Base-by-base conservation (phyloP, 1,284 basidiomycete genomes). In the Macrocybe sp. region DNA sequence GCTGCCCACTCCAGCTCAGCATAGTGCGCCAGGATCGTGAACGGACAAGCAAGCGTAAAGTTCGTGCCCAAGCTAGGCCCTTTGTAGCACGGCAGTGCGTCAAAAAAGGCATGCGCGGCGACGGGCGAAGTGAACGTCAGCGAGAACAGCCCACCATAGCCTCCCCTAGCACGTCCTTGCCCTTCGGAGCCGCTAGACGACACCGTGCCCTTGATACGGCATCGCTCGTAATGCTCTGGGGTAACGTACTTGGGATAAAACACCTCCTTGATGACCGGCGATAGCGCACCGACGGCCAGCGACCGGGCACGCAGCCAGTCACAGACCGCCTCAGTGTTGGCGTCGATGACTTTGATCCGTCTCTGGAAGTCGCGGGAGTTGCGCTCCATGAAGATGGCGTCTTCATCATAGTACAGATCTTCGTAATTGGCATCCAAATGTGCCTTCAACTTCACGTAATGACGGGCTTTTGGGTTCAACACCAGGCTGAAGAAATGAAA, bases 361-460 rank as follows among this genome's bases (percentile, higher is more conserved):
- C 72, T 71, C 44, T 78, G 73, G 72, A 97, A 97, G 68, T 97
- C 86, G 45, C 96, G 90, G 14, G 93, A 97, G 69, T 99, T 99
- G 56, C 96, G 88, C 65, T 99, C 96, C 86, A 99, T 90, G 73
- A 88, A 97, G 46, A 98, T 83, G 32, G 92, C 92, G 63, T 99
- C 97, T 66, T 96, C 91, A 59, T 83, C 78, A 62, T 89, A 98
- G 69, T 92, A 97, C 28, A 74, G 74, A 63, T 99, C 96, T 65
- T 97, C 90, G 66, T 88, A 98, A 3, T 66, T 73, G 7, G 67
- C 62, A n/a, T 68, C 58, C 55, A 95, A 69, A 40, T 80, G 69
- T 0, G 64, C 59, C 58, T 88, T 90, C 41, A 99, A 77, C 0
- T 66, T 51, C 0, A 64, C 45, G 59, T 95, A 94, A 57, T 89